Conservation (phyloP, 768 basidiomycete species). For the Tylopilus balloui region DNA sequence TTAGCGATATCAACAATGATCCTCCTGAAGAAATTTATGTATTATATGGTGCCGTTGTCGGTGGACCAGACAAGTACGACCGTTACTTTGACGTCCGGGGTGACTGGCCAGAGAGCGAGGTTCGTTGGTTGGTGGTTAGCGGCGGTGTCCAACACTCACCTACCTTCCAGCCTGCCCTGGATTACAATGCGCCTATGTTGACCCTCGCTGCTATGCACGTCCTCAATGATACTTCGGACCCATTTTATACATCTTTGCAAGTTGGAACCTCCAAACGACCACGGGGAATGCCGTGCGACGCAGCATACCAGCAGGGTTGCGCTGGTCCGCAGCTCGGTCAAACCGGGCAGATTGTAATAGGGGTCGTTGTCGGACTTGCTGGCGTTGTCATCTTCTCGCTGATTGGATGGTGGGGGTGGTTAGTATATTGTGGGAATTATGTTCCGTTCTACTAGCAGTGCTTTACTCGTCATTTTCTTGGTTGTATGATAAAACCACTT, state of each 20-base stretch:
- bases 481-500: background rate
- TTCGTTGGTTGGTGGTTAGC: slow-evolving; percentile 24
- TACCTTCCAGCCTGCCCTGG: slow-evolving; percentile 58
- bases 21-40: slow-evolving; percentile 71
- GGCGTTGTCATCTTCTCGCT: slow-evolving; percentile 52
- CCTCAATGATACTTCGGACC: slow-evolving; percentile 63
- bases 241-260: slow-evolving; percentile 70
- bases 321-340: slow-evolving; percentile 49
- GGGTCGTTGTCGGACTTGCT: slow-evolving; percentile 56
- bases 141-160: slow-evolving; percentile 9
- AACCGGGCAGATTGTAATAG: slow-evolving; percentile 66
- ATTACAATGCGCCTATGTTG: slow-evolving; percentile 89
- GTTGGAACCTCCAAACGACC: slow-evolving; percentile 62
- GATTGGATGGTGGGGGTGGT: slow-evolving; percentile 35
- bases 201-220: slow-evolving; percentile 77
- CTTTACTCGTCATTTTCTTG: background rate
- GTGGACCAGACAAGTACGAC: slow-evolving; percentile 77
- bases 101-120: slow-evolving; percentile 90
- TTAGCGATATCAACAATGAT: slow-evolving; percentile 62
- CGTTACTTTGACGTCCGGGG: slow-evolving; percentile 79
- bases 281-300: slow-evolving; percentile 72
- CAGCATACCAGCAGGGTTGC: slow-evolving; percentile 55
- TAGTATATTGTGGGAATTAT: slow-evolving; percentile 25
- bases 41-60: slow-evolving; percentile 84
- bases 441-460: slow-evolving; percentile 19